Evolutionary conservation across 2,329 filamentous ascomycete genomes (phyloP).

Genomic region (Aspergillus costaricaensis): DNA sequence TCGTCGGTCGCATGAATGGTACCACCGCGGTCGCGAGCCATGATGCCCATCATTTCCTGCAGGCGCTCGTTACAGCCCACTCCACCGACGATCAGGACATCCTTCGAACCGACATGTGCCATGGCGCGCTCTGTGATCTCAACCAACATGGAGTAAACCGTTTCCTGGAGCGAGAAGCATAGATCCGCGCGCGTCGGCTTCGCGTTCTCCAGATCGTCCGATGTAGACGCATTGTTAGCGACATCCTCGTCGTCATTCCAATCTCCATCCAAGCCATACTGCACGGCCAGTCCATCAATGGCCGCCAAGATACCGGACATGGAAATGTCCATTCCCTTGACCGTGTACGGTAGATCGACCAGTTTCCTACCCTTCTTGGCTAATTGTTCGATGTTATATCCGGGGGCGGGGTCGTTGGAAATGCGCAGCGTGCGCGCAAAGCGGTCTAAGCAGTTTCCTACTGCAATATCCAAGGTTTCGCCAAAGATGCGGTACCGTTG

Average conservation of each 20-base stretch:
- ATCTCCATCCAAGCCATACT: slow-evolving; percentile 39
- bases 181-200: slow-evolving; percentile 74
- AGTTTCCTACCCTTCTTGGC: slow-evolving; percentile 72
- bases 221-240: slow-evolving; percentile 22
- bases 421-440: slow-evolving; percentile 91
- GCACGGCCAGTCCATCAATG: slow-evolving; percentile 74
- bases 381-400: slow-evolving; percentile 96
- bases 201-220: slow-evolving; percentile 37
- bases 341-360: slow-evolving; percentile 88
- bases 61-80: slow-evolving; percentile 93
- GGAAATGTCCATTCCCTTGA: slow-evolving; percentile 98
- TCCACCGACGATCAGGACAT: slow-evolving; percentile 93
- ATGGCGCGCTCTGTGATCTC: slow-evolving; percentile 98
- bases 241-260: slow-evolving; percentile 53
- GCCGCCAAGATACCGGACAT: slow-evolving; percentile 89
- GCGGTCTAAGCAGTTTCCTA: slow-evolving; percentile 94
- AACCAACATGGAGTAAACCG: slow-evolving; percentile 93
- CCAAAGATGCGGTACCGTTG: slow-evolving; percentile 97
- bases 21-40: slow-evolving; percentile 85
- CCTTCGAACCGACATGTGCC: slow-evolving; percentile 88
- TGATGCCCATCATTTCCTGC: slow-evolving; percentile 97
- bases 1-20: slow-evolving; percentile 95
- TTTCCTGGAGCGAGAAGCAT: slow-evolving; percentile 94
- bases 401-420: slow-evolving; percentile 92
- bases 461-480: slow-evolving; percentile 94